These are phyloP conservation scores for Lathyrus aphaca DNA, from an alignment of 306 rosid genomes.

Conservation along the genomic window DNA sequence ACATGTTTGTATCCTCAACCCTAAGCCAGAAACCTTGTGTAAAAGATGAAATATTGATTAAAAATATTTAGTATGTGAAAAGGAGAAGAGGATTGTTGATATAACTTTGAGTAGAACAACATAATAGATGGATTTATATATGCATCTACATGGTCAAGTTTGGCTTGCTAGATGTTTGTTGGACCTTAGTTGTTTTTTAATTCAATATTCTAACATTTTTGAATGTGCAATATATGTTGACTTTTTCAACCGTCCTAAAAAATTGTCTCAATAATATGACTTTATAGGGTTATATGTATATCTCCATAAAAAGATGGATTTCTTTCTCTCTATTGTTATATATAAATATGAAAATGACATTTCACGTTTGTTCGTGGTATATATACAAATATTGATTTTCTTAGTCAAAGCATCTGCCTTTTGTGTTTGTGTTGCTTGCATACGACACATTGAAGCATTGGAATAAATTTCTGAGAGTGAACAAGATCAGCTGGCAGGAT, in stretches of 20 bases:
- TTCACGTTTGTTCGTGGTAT: constrained; percentile 2
- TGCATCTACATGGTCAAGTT: constrained; percentile 7
- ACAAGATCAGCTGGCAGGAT: neutral
- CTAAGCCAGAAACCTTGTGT: neutral
- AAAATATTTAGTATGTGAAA: neutral
- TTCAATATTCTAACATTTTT: constrained; percentile 14
- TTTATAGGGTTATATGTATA: no score
- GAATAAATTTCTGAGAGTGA: constrained; percentile 7
- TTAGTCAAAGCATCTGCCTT: constrained; percentile 25
- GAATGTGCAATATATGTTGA: neutral
- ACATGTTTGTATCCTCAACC: constrained; percentile 42
- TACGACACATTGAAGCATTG: constrained; percentile 25
- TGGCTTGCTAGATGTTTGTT: constrained; percentile 27
- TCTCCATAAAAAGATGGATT: neutral
- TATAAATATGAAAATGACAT: constrained; percentile 13
- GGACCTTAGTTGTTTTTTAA: neutral
- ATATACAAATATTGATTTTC: constrained; percentile 36
- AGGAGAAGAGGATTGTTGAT: neutral
- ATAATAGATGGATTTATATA: constrained; percentile 28
- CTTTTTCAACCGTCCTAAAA: no score
- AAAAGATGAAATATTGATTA: neutral
- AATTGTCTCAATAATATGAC: no score
- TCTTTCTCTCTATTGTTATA: neutral
- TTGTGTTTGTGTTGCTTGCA: neutral
- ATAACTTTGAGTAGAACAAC: neutral